Percentiles rank a stretch among this genome's conserved stretches.
Evolutionary conservation across 1,284 basidiomycete genomes (phyloP).

Genomic region (Trametes versicolor): DNA sequence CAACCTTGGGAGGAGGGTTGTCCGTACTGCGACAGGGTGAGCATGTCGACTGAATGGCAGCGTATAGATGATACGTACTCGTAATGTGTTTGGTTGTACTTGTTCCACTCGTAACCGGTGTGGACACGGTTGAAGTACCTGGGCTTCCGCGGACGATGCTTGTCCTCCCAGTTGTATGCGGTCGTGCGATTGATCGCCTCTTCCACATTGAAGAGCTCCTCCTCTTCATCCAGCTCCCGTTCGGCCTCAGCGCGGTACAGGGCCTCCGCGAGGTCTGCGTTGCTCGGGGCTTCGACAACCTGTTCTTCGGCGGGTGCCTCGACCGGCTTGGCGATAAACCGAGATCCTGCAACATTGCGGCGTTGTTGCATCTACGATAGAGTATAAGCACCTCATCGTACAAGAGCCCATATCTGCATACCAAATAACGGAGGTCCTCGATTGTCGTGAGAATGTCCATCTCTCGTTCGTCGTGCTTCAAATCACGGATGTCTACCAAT

Average conservation of each 20-base stretch:
- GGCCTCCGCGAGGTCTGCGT: constrained; percentile 85
- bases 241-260: constrained; percentile 90
- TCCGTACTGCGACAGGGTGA: constrained; percentile 70
- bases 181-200: constrained; percentile 85
- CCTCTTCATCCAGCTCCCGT: constrained; percentile 93
- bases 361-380: constrained; percentile 75
- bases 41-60: constrained; percentile 1
- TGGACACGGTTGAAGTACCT: constrained; percentile 99
- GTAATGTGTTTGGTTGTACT: constrained; percentile 99
- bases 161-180: constrained; percentile 98
- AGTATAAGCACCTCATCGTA: constrained; percentile 14
- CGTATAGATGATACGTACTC: constrained; percentile 71
- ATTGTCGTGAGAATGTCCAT: constrained; percentile 78
- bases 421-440: constrained; percentile 74
- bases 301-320: constrained; percentile 60
- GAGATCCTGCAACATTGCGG: constrained; percentile 79
- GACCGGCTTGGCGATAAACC: constrained; percentile 83
- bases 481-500: constrained; percentile 73
- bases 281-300: constrained; percentile 62
- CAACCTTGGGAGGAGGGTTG: constrained; percentile 97
- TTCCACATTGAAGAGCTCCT: constrained; percentile 93
- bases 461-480: constrained; percentile 81
- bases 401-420: constrained; percentile 50
- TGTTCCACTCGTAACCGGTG: constrained; percentile 99
- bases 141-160: constrained; percentile 98